Conservation (phyloP, 306 rosid species). For the Vigna unguiculata region DNA sequence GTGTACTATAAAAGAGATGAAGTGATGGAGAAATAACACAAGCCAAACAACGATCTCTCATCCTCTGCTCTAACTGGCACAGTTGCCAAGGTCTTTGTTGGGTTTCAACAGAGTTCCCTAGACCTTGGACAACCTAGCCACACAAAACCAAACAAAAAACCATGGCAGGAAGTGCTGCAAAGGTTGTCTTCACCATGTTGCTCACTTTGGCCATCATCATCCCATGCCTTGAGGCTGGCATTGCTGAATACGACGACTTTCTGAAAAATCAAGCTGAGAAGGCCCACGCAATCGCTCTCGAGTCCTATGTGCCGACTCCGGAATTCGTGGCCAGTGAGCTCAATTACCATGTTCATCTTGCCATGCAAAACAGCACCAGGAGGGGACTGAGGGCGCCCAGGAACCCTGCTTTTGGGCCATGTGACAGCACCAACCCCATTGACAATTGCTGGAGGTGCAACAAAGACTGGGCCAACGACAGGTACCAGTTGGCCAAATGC, state of each 20-base stretch:
- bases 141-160: background rate
- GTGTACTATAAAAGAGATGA: too few species aligned
- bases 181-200: conserved; percentile 1
- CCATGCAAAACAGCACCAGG: background rate
- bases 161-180: conserved; percentile 9
- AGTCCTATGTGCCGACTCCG: too few species aligned
- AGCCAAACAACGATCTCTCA: too few species aligned
- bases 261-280: background rate
- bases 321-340: too few species aligned
- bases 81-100: too few species aligned
- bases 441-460: conserved; percentile 44
- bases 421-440: conserved; percentile 38
- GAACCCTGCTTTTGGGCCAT: background rate
- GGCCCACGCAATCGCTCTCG: too few species aligned
- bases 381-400: background rate
- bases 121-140: conserved; percentile 13
- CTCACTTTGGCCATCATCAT: conserved; percentile 14
- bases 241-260: conserved; percentile 37
- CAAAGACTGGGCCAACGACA: conserved; percentile 3
- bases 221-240: conserved; percentile 44
- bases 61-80: too few species aligned
- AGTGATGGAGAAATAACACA: too few species aligned
- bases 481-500: conserved; percentile 5
- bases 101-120: background rate
- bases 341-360: background rate